Evolutionary conservation across 2,329 filamentous ascomycete species (phyloP).

Genomic region (Colletotrichum filicis): DNA sequence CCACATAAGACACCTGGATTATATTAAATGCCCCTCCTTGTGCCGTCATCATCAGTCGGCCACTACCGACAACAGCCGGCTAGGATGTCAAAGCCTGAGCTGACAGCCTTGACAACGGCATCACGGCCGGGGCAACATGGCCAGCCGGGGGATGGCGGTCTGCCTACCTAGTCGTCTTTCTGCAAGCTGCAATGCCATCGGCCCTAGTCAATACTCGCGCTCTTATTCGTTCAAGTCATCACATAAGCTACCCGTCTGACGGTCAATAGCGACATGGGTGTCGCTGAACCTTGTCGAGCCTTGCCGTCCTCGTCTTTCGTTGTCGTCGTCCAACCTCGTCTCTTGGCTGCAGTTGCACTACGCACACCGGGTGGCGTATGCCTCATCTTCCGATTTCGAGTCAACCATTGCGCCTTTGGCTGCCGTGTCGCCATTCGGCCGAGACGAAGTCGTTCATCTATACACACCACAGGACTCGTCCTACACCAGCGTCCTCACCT

Average conservation of each 20-base stretch:
- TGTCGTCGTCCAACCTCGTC: constrained; percentile 26
- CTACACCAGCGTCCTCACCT: background rate
- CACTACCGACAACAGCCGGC: constrained; percentile 1
- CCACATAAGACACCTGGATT: constrained; percentile 1
- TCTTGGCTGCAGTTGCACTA: constrained; percentile 20
- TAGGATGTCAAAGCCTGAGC: constrained; percentile 5
- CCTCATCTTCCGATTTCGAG: background rate
- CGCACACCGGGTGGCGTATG: constrained; percentile 12
- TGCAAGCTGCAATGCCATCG: constrained; percentile 14
- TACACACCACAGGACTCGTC: constrained; percentile 10
- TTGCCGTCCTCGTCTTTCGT: background rate
- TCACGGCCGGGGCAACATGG: constrained; percentile 1
- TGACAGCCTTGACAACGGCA: no score
- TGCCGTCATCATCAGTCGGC: constrained; percentile 16
- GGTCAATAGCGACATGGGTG: constrained; percentile 17
- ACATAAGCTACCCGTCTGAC: constrained; percentile 23
- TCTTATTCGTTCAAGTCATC: constrained; percentile 18
- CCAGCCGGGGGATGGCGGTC: constrained; percentile 10
- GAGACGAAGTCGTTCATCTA: background rate
- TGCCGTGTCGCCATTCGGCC: constrained; percentile 5
- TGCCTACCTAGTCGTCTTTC: constrained; percentile 6
- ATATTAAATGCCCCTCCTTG: constrained; percentile 6
- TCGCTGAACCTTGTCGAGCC: constrained; percentile 19
- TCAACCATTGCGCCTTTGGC: background rate
- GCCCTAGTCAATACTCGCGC: background rate